Evolutionary conservation across 2,329 filamentous ascomycete genomes (phyloP).

Genomic region (Fusarium algeriense): DNA sequence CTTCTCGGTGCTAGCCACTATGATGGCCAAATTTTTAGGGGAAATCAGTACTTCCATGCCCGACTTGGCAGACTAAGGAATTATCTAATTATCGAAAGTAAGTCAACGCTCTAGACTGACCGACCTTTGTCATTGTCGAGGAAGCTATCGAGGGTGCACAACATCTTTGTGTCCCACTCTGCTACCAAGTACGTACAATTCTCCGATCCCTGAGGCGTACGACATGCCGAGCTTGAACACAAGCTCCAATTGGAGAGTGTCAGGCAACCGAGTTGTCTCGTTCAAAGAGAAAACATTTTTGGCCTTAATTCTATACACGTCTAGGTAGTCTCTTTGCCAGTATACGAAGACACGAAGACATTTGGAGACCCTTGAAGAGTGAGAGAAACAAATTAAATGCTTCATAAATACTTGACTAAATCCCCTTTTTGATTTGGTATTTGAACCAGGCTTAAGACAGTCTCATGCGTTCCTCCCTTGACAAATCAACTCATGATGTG

Average conservation of each 20-base stretch:
- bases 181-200: constrained; percentile 35
- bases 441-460: neutral
- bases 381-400: accelerated
- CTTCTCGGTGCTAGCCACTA: neutral
- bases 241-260: constrained; percentile 24
- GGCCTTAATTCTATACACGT: constrained; percentile 6
- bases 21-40: neutral
- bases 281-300: constrained; percentile 12
- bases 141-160: constrained; percentile 13
- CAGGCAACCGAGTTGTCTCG: constrained; percentile 23
- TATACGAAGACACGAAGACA: neutral
- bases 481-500: neutral
- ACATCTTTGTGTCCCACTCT: constrained; percentile 27
- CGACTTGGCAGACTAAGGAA: neutral
- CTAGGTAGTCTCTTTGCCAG: constrained; percentile 7
- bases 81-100: constrained; percentile 6
- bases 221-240: constrained; percentile 7
- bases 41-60: neutral
- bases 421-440: no score
- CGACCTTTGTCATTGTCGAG: neutral
- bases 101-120: neutral
- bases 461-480: neutral
- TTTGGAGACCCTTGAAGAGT: neutral
- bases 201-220: constrained; percentile 17
- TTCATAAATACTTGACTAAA: no score